Conservation (phyloP, 2,329 filamentous ascomycete genomes). For the Penicillium sp. region DNA sequence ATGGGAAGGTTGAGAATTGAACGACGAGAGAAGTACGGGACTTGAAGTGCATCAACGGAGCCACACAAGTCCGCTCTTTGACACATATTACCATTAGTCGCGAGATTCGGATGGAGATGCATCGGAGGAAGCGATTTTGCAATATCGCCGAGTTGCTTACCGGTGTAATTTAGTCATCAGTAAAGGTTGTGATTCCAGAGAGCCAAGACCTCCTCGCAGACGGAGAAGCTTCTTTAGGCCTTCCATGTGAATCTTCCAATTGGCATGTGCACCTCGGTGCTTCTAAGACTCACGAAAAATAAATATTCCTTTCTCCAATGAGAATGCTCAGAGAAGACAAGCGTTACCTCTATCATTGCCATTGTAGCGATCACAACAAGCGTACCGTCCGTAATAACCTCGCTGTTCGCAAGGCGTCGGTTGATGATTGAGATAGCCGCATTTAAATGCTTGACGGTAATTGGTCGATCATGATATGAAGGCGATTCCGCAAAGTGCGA, state of each 20-base stretch:
- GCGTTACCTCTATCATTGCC: constrained; percentile 4
- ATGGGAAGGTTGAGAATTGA: not conserved
- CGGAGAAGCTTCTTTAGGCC: constrained; percentile 2
- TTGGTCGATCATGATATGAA: not conserved
- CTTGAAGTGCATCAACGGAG: constrained; percentile 4
- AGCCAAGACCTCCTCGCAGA: constrained; percentile 1
- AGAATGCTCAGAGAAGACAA: not conserved
- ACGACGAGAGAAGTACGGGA: constrained; percentile 1
- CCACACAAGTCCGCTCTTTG: constrained; percentile 5
- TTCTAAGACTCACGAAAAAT: not conserved
- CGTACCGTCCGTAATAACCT: constrained; percentile 1
- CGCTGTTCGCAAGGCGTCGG: not conserved
- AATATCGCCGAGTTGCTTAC: too few relatives aligned
- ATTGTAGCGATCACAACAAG: constrained; percentile 3
- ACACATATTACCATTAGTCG: not conserved
- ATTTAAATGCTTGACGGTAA: constrained; percentile 4
- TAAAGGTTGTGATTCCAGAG: constrained; percentile 3
- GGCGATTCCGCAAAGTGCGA: not conserved
- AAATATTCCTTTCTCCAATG: too few relatives aligned
- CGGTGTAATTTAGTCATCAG: constrained; percentile 2
- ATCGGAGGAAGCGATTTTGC: not conserved
- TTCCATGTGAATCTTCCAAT: constrained; percentile 6
- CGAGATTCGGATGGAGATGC: not conserved
- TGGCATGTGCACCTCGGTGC: not conserved
- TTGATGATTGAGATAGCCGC: constrained; percentile 6